These are phyloP conservation scores for Aspergillus sp. DNA, from an alignment of 2,329 filamentous ascomycete species.

Conservation along the genomic window DNA sequence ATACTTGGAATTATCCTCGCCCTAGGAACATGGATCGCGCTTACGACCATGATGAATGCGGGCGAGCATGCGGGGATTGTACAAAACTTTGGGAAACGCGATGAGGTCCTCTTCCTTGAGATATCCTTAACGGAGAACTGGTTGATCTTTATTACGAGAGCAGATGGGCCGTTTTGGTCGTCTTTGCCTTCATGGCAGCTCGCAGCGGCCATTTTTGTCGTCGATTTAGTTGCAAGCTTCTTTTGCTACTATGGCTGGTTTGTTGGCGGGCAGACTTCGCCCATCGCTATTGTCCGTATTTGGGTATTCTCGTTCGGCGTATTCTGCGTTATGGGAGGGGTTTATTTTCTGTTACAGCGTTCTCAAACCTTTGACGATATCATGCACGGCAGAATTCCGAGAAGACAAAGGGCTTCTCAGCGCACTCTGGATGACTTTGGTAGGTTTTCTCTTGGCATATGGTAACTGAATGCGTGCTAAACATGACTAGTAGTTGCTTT, in stretches of 20 bases:
- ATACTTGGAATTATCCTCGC: slow-evolving; percentile 79
- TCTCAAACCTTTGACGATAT: slow-evolving; percentile 83
- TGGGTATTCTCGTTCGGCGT: slow-evolving; percentile 91
- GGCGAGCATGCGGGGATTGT: slow-evolving; percentile 77
- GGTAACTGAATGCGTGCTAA: slow-evolving; percentile 47
- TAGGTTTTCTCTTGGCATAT: slow-evolving; percentile 50
- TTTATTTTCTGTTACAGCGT: slow-evolving; percentile 80
- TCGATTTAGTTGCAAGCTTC: slow-evolving; percentile 80
- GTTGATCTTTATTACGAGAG: slow-evolving; percentile 94
- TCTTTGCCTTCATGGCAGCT: slow-evolving; percentile 80
- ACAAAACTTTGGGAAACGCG: slow-evolving; percentile 81
- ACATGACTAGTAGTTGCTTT: slow-evolving; percentile 70
- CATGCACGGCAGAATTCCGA: slow-evolving; percentile 85
- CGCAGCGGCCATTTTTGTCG: slow-evolving; percentile 43
- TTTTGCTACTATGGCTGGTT: slow-evolving; percentile 88
- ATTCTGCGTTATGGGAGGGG: slow-evolving; percentile 77
- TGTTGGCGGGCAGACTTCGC: slow-evolving; percentile 66
- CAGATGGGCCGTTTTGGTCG: slow-evolving; percentile 90
- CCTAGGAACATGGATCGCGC: slow-evolving; percentile 81
- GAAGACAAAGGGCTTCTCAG: slow-evolving; percentile 67
- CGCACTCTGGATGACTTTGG: slow-evolving; percentile 85
- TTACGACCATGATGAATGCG: slow-evolving; percentile 76
- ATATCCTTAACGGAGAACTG: slow-evolving; percentile 92
- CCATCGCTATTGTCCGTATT: slow-evolving; percentile 81
- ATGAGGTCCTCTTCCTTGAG: slow-evolving; percentile 83